These are phyloP conservation scores for Beauveria sp. DNA, from an alignment of 2,329 filamentous ascomycete species.

Conservation along the genomic window DNA sequence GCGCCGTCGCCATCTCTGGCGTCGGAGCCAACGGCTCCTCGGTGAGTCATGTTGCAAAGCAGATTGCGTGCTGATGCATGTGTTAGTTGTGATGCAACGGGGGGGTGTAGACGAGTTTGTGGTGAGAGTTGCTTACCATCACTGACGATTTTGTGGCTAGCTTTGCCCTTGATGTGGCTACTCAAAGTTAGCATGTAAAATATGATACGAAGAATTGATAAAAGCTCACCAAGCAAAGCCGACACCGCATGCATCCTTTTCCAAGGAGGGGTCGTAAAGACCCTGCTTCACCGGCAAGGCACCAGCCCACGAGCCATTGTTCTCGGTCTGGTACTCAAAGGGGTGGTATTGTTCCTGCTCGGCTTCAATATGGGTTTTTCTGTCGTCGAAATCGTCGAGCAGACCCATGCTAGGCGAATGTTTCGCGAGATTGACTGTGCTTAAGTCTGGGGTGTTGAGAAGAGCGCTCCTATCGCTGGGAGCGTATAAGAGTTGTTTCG, in stretches of 20 bases:
- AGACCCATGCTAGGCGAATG: constrained; percentile 62
- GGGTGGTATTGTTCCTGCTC: constrained; percentile 53
- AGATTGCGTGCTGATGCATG: constrained; percentile 66
- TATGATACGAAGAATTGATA: not conserved
- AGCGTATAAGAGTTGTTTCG: not conserved
- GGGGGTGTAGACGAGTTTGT: not conserved
- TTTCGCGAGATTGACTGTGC: constrained; percentile 15
- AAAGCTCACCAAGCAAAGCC: constrained; percentile 87
- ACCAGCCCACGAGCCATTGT: constrained; percentile 84
- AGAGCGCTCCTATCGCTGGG: not conserved
- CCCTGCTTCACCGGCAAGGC: constrained; percentile 96
- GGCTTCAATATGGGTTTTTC: constrained; percentile 54
- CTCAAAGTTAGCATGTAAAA: constrained; percentile 5
- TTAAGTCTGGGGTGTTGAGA: not conserved
- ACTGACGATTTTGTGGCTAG: constrained; percentile 97
- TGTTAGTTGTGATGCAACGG: not conserved
- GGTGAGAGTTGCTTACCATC: constrained; percentile 62
- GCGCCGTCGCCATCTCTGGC: constrained; percentile 96
- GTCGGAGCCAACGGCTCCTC: constrained; percentile 95
- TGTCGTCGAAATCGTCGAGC: constrained; percentile 60
- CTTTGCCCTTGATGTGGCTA: constrained; percentile 93
- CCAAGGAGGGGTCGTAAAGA: constrained; percentile 89
- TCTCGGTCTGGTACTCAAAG: constrained; percentile 84
- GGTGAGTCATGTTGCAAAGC: constrained; percentile 99
- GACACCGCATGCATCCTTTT: constrained; percentile 99